phyloP scores from a whole-genome alignment of 495 filamentous ascomycete species.

The Aspergillus conjunctus region DNA sequence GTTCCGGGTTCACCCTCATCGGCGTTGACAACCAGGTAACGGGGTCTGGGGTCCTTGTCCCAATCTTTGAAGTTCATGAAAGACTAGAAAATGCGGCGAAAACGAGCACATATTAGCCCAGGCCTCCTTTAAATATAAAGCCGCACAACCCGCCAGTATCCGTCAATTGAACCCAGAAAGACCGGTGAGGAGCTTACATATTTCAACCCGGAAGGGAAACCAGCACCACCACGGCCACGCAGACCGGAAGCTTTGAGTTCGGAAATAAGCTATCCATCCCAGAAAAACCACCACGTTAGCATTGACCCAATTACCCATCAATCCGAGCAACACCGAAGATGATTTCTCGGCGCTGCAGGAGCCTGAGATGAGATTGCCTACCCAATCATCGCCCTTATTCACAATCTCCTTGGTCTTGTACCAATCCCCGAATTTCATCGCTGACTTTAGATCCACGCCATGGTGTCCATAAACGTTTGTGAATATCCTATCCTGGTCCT shows the following conservation, averaged over 20 bases:
- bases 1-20: conserved; percentile 99
- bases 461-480: conserved; percentile 95
- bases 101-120: conserved; percentile 12
- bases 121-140: no score
- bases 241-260: conserved; percentile 96
- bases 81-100: conserved; percentile 56
- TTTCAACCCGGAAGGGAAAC: conserved; percentile 98
- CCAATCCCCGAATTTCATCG: conserved; percentile 99
- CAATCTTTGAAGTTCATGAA: conserved; percentile 99
- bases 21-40: conserved; percentile 96
- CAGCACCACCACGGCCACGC: conserved; percentile 93
- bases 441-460: conserved; percentile 84
- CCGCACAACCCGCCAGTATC: neutral
- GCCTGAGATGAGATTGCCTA: conserved; percentile 39
- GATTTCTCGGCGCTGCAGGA: neutral
- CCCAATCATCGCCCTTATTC: conserved; percentile 96
- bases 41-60: conserved; percentile 95
- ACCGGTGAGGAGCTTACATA: conserved; percentile 64
- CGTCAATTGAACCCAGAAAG: neutral
- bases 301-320: conserved; percentile 17
- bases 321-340: neutral
- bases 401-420: conserved; percentile 99
- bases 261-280: conserved; percentile 71
- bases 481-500: conserved; percentile 97
- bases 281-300: conserved; percentile 23